Evolutionary conservation across 2,329 filamentous ascomycete genomes (phyloP), one percentile per base, ranked within the genome.

Genomic region (Hypocrella siamensis): DNA sequence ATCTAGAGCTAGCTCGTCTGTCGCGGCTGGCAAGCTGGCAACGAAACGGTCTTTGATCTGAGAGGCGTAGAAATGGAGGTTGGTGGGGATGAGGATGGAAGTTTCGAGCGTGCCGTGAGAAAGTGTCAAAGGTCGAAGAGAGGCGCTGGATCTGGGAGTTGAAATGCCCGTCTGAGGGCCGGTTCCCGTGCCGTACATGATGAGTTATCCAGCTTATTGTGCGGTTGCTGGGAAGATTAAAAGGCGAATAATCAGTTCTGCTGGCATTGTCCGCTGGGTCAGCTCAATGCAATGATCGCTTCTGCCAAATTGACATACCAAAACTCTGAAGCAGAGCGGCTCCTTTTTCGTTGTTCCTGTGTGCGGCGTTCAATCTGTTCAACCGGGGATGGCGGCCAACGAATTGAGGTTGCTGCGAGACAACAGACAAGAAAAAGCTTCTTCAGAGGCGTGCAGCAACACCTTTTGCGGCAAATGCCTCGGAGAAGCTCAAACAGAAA

Each of bases 1-100:
- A 65, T 98, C 92, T 53, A 88, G 85, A 38, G 90, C 92, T 41
- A 96, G 74, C 65, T 98, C 90, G 54, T 98, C 90, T 53, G 92
- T 98, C 35, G 90, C 82, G 47, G 77, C 68, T 33, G 92, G 92
- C 44, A 98, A 70, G 41, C 77, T 84, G 30, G 81, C 70, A 42
- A 75, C 71, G 61, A 98, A 98, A 43, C 76, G 72, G 46, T 94
- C 86, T 67, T 88, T 92, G 52, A 96, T 69, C 63, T 93, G 83
- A 38, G 85, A 80, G 47, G 90, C 90, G 58, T 90, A 86, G 67
- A 92, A 98, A 61, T 98, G 90, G 41, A 94, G 75, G 49, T 77
- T 82, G 45, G 90, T 96, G 36, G 90, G 88, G 52, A 98, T 81
- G 50, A 94, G 77, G 56, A 98, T 90, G 33, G 84, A 88, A 50